Conservation (phyloP, 192 early-diverging fungal species). For the Entophlyctis helioformis region DNA sequence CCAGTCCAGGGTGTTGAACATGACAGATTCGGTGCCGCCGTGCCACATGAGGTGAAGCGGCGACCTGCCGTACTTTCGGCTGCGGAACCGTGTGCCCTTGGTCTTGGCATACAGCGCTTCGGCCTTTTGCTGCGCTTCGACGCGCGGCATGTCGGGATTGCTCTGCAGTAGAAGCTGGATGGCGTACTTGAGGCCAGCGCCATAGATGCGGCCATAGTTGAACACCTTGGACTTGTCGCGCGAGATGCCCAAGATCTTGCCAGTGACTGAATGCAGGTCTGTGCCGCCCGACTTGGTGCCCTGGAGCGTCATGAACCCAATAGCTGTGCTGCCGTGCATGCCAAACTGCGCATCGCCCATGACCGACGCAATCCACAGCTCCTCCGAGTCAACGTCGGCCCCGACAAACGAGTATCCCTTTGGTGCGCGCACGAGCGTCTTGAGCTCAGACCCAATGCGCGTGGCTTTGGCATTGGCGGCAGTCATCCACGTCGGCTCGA, state of each 20-base stretch:
- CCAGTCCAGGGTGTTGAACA: slow-evolving; percentile 84
- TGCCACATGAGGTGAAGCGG: too few species aligned
- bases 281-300: slow-evolving; percentile 80
- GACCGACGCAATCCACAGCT: slow-evolving; percentile 91
- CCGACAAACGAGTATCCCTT: slow-evolving; percentile 77
- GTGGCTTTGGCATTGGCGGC: slow-evolving; percentile 84
- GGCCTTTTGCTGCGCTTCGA: slow-evolving; percentile 53
- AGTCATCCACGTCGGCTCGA: slow-evolving; percentile 92
- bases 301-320: slow-evolving; percentile 98
- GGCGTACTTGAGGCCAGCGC: slow-evolving; percentile 79
- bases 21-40: slow-evolving; percentile 85
- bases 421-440: slow-evolving; percentile 75
- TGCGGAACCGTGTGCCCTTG: too few species aligned
- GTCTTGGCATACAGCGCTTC: slow-evolving; percentile 63
- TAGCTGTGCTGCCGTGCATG: slow-evolving; percentile 81
- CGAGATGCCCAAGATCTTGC: slow-evolving; percentile 70
- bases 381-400: slow-evolving; percentile 94
- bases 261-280: slow-evolving; percentile 90
- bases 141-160: slow-evolving; percentile 55
- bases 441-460: slow-evolving; percentile 88
- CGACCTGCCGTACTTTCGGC: too few species aligned
- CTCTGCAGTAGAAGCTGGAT: slow-evolving; percentile 66
- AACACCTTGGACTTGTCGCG: slow-evolving; percentile 88
- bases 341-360: slow-evolving; percentile 90
- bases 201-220: slow-evolving; percentile 94